Percentiles rank a stretch among this genome's conserved stretches.
These are phyloP conservation scores for Penicillium flavigenum DNA, from an alignment of 495 filamentous ascomycete species.

Conservation along the genomic window DNA sequence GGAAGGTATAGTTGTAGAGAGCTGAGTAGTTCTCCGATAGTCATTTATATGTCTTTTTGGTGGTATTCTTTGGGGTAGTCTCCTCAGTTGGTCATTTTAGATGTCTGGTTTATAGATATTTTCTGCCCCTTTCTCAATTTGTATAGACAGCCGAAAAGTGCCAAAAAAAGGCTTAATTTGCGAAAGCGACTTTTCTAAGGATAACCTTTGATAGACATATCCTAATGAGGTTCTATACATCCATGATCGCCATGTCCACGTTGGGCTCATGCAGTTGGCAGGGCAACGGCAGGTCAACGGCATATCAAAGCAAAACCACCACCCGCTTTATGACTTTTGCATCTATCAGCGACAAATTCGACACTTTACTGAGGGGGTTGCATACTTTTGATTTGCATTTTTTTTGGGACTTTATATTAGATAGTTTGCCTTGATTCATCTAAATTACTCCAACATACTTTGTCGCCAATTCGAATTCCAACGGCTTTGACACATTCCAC, in stretches of 20 bases:
- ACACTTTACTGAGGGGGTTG: neutral
- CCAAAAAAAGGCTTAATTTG: too few species aligned
- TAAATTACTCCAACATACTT: neutral
- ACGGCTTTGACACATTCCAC: slow-evolving; percentile 32
- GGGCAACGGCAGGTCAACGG: slow-evolving; percentile 9
- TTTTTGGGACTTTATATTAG: neutral
- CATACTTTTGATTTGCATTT: slow-evolving; percentile 2
- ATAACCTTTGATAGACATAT: too few species aligned
- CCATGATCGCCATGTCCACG: neutral
- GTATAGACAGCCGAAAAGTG: too few species aligned
- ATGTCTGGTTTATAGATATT: too few species aligned
- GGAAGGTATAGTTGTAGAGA: too few species aligned
- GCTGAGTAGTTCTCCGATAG: too few species aligned
- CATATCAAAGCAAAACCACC: slow-evolving; percentile 13
- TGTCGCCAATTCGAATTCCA: slow-evolving; percentile 9
- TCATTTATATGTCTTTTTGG: too few species aligned
- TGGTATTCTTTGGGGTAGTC: too few species aligned
- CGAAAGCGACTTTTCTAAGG: too few species aligned
- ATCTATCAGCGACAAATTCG: slow-evolving; percentile 5
- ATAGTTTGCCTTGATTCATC: neutral
- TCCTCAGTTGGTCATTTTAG: too few species aligned
- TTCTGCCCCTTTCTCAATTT: too few species aligned
- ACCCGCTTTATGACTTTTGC: slow-evolving; percentile 4
- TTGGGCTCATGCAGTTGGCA: slow-evolving; percentile 11
- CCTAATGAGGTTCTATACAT: neutral